A percentile compares a stretch with the other conserved stretches of the same genome.
phyloP scores from a whole-genome alignment of 441 rosid species.

The Populus trichocarpa region DNA sequence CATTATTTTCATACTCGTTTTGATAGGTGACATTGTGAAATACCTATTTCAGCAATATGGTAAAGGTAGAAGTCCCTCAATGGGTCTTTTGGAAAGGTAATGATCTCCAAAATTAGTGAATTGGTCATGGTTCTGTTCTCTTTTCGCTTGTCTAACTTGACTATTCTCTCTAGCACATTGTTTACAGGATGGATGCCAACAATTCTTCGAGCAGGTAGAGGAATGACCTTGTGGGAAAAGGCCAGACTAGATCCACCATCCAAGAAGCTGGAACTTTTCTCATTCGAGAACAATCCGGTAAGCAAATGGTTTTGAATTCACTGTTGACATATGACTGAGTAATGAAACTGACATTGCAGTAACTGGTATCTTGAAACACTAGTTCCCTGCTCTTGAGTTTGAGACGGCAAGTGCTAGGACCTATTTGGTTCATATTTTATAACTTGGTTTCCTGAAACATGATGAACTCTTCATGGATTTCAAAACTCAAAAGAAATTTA shows the following conservation, averaged over 20 bases:
- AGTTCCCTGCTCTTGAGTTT: neutral
- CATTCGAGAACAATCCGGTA: constrained; percentile 74
- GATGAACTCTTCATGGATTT: neutral
- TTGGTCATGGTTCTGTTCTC: neutral
- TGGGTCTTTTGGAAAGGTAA: constrained; percentile 73
- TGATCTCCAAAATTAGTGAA: constrained; percentile 8
- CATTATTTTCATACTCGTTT: constrained; percentile 11
- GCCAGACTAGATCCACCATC: constrained; percentile 50
- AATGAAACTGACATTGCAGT: neutral
- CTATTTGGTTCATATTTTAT: neutral
- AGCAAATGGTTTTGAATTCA: constrained; percentile 12
- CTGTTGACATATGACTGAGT: neutral
- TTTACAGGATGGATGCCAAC: constrained; percentile 91
- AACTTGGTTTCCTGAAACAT: neutral
- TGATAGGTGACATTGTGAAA: constrained; percentile 70
- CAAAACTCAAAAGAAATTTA: neutral
- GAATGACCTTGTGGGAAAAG: constrained; percentile 79
- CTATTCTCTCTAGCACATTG: constrained; percentile 50
- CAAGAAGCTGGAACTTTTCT: constrained; percentile 67
- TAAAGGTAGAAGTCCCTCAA: constrained; percentile 58
- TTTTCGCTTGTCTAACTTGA: neutral
- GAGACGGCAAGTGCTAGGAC: neutral
- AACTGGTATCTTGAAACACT: neutral
- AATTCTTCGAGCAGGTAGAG: constrained; percentile 80
- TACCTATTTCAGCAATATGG: constrained; percentile 76